These are phyloP conservation scores for Mycena sp. DNA, from an alignment of 1,284 basidiomycete species.

Conservation along the genomic window DNA sequence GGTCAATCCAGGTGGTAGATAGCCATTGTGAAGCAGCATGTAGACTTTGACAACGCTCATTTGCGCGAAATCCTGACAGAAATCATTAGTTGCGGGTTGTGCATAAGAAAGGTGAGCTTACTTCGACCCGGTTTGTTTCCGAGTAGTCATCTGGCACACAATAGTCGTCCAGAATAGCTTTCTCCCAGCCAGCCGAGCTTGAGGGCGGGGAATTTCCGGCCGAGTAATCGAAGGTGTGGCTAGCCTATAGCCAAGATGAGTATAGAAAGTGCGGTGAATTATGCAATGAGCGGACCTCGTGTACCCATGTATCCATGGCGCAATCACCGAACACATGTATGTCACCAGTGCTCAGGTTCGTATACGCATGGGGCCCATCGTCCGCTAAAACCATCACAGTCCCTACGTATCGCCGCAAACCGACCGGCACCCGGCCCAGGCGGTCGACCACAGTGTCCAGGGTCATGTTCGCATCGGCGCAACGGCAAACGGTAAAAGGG, in stretches of 20 bases:
- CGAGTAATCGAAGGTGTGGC: conserved; percentile 41
- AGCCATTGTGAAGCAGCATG: conserved; percentile 26
- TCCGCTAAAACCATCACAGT: conserved; percentile 19
- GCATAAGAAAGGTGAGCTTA: conserved; percentile 11
- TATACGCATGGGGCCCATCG: conserved; percentile 34
- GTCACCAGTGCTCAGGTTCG: conserved; percentile 35
- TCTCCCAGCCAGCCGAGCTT: conserved; percentile 26
- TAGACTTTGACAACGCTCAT: conserved; percentile 35
- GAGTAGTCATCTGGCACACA: conserved; percentile 42
- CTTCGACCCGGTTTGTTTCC: conserved; percentile 35
- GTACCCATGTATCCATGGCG: conserved; percentile 37
- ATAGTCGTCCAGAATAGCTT: conserved; percentile 33
- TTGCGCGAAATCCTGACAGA: conserved; percentile 38
- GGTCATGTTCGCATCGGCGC: conserved; percentile 36
- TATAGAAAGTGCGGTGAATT: background rate
- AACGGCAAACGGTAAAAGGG: conserved; percentile 38
- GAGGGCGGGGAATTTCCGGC: conserved; percentile 18
- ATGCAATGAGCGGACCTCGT: conserved; percentile 34
- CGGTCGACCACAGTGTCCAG: conserved; percentile 34
- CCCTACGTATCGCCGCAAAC: conserved; percentile 38
- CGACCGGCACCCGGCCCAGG: conserved; percentile 39
- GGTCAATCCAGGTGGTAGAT: conserved; percentile 32
- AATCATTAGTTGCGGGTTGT: too few species aligned
- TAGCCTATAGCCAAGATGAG: conserved; percentile 24
- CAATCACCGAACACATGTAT: conserved; percentile 40